phyloP scores from a whole-genome alignment of 148 eudicot genomes.

The Rhododendron mucronatum region DNA sequence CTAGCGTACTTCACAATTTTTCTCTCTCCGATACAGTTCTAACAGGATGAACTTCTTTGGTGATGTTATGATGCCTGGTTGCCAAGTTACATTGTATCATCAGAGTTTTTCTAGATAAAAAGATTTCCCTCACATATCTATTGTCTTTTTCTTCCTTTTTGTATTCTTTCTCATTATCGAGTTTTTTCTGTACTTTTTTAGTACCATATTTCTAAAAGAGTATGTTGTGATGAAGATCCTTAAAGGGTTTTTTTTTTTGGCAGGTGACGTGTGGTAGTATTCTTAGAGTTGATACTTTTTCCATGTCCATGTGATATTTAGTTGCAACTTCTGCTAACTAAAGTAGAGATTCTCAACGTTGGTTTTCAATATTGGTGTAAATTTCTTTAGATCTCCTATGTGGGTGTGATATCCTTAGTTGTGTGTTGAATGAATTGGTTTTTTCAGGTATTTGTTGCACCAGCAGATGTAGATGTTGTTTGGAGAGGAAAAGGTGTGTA shows the following conservation, averaged over 20 bases:
- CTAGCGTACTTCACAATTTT: background rate
- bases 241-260: background rate
- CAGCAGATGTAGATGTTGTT: constrained; percentile 73
- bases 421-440: background rate
- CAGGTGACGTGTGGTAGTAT: background rate
- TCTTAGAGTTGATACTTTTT: background rate
- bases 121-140: background rate
- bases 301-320: background rate
- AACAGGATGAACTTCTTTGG: background rate
- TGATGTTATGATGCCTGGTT: background rate
- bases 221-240: background rate
- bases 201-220: background rate
- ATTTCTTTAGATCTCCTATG: background rate
- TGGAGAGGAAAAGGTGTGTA: too few species aligned
- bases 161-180: background rate
- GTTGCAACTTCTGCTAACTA: background rate
- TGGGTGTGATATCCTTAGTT: background rate
- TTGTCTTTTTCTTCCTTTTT: background rate
- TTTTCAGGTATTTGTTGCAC: constrained; percentile 70
- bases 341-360: background rate
- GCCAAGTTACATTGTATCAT: background rate
- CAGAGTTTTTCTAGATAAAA: too few species aligned
- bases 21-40: background rate
- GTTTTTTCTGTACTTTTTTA: background rate
- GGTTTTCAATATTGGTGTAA: background rate